A percentile compares a stretch with the other conserved stretches of the same genome.
These are phyloP conservation scores for Centaurea solstitialis DNA, from an alignment of 129 eudicot species.

Conservation along the genomic window DNA sequence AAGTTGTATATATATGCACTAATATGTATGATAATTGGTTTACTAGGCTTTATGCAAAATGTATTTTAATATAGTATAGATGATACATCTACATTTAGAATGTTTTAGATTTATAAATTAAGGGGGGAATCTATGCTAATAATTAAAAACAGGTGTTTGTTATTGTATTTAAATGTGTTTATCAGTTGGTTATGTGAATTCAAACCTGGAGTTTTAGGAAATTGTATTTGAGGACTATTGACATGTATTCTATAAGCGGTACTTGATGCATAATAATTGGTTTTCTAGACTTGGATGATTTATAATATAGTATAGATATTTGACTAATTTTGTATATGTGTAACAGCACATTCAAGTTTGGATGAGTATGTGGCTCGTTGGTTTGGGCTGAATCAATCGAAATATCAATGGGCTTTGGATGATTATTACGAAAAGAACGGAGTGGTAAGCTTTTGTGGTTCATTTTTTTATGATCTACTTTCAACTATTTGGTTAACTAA, in stretches of 20 bases:
- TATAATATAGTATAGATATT: background rate
- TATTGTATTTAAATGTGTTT: too few relatives aligned
- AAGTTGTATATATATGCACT: too few relatives aligned
- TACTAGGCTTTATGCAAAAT: too few relatives aligned
- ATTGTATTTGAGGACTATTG: too few relatives aligned
- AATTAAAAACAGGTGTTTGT: too few relatives aligned
- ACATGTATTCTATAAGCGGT: background rate
- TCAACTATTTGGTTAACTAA: background rate
- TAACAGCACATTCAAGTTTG: constrained; percentile 86
- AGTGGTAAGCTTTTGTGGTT: constrained; percentile 39
- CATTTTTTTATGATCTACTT: background rate
- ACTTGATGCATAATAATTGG: background rate
- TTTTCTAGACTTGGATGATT: background rate
- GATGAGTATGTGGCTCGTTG: constrained; percentile 81
- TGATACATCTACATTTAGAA: too few relatives aligned
- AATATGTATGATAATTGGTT: too few relatives aligned
- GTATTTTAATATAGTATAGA: too few relatives aligned
- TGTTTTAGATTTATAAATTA: too few relatives aligned
- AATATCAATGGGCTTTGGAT: constrained; percentile 96
- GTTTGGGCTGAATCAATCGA: constrained; percentile 91
- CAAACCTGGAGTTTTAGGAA: too few relatives aligned
- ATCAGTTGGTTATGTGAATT: too few relatives aligned
- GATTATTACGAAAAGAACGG: constrained; percentile 77
- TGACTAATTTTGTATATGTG: constrained; percentile 1
- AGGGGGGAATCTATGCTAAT: too few relatives aligned